A percentile compares a stretch with the other conserved stretches of the same genome.
Conservation (phyloP, 129 eudicot species). For the Centella asiatica region DNA sequence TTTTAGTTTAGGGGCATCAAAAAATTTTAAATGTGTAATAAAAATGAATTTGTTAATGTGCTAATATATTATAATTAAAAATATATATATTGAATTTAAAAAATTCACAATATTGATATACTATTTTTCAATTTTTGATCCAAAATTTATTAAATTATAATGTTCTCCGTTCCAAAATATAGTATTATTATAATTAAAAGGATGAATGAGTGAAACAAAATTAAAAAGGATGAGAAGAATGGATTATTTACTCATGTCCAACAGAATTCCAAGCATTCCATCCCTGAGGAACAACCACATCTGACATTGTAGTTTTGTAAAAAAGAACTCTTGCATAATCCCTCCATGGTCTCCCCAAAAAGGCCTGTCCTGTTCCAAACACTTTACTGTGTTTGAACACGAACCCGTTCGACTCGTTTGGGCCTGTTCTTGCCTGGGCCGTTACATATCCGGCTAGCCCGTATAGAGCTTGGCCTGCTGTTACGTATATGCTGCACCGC, state of each 20-base stretch:
- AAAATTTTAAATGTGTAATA: too few relatives aligned
- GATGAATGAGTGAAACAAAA: background rate
- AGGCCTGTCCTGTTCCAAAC: constrained; percentile 44
- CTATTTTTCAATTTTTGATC: too few relatives aligned
- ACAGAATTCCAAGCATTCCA: constrained; percentile 34
- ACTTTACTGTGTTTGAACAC: constrained; percentile 55
- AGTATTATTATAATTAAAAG: too few relatives aligned
- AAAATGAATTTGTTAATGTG: too few relatives aligned
- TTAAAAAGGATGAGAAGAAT: background rate
- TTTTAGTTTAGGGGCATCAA: too few relatives aligned
- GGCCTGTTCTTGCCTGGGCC: constrained; percentile 45
- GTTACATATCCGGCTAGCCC: constrained; percentile 57
- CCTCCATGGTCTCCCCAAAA: constrained; percentile 73
- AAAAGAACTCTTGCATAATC: constrained; percentile 60
- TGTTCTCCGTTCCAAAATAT: too few relatives aligned
- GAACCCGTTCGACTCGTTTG: constrained; percentile 38
- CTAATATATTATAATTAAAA: too few relatives aligned
- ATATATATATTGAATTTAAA: too few relatives aligned
- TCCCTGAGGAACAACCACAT: constrained; percentile 50
- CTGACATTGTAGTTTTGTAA: constrained; percentile 28
- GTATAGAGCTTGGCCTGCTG: constrained; percentile 23
- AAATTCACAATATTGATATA: too few relatives aligned
- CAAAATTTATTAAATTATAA: too few relatives aligned
- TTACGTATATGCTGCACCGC: constrained; percentile 47
- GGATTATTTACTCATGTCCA: constrained; percentile 22